A percentile compares a stretch with the other conserved stretches of the same genome.
Conservation (phyloP, 768 basidiomycete species). For the Boletus vermiculosoides region DNA sequence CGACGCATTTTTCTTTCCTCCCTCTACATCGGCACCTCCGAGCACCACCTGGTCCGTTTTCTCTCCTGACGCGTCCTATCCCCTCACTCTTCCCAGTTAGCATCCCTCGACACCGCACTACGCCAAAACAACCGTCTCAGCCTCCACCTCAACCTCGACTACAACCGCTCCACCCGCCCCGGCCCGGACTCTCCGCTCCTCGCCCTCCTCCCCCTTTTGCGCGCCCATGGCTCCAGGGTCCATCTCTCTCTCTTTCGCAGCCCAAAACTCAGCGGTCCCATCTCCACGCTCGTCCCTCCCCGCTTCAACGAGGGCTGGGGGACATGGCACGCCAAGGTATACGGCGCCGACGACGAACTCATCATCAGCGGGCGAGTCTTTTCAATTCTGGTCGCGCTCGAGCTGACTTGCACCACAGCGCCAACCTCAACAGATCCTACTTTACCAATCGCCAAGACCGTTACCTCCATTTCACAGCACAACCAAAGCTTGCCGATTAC, state of each 20-base stretch:
- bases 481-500: constrained; percentile 72
- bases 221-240: constrained; percentile 69
- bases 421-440: constrained; percentile 90
- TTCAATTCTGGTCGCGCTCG: not conserved
- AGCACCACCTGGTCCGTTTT: constrained; percentile 69
- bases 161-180: constrained; percentile 75
- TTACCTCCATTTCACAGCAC: constrained; percentile 70
- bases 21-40: constrained; percentile 81
- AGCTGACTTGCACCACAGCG: constrained; percentile 46
- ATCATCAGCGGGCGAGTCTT: constrained; percentile 84
- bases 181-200: constrained; percentile 66
- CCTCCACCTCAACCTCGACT: constrained; percentile 74
- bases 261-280: constrained; percentile 74
- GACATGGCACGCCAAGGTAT: constrained; percentile 97
- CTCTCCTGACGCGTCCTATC: not conserved
- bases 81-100: constrained; percentile 52
- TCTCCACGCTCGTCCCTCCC: constrained; percentile 78
- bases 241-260: constrained; percentile 83
- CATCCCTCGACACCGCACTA: constrained; percentile 61
- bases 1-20: constrained; percentile 86
- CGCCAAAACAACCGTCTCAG: constrained; percentile 56
- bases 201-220: constrained; percentile 68
- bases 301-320: constrained; percentile 99
- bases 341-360: constrained; percentile 89
- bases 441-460: constrained; percentile 96